Percentiles rank a stretch among this genome's conserved stretches.
phyloP scores from a whole-genome alignment of 176 grass and related monocot genomes.

The Zizania latifolia region DNA sequence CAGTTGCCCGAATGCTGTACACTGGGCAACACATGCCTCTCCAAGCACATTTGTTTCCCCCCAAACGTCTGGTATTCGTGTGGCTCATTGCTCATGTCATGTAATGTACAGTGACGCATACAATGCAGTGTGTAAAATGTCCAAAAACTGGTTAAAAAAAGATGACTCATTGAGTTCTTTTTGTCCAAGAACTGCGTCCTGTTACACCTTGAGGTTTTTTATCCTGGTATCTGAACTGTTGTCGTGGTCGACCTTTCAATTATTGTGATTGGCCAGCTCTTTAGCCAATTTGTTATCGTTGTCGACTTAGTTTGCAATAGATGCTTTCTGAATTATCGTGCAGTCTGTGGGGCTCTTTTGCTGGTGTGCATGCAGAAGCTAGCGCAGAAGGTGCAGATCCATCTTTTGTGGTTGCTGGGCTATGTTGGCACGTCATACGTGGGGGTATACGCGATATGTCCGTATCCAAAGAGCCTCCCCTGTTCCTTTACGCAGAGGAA shows the following conservation, averaged over 20 bases:
- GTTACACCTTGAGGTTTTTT: not conserved
- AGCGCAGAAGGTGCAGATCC: not conserved
- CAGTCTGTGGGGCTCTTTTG: not conserved
- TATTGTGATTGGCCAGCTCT: slow-evolving; percentile 22
- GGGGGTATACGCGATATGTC: slow-evolving; percentile 6
- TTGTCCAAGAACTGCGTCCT: not conserved
- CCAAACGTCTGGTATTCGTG: not conserved
- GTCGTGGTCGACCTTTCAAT: not conserved
- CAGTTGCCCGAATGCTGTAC: slow-evolving; percentile 17
- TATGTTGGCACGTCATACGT: slow-evolving; percentile 7
- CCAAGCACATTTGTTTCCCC: slow-evolving; percentile 19
- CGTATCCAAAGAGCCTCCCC: too few species aligned
- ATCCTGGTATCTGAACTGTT: slow-evolving; percentile 11
- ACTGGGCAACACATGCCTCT: slow-evolving; percentile 5
- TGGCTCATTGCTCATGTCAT: slow-evolving; percentile 7
- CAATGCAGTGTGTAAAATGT: slow-evolving; percentile 19
- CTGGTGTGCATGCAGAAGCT: slow-evolving; percentile 16
- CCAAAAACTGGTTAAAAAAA: not conserved
- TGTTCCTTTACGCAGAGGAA: too few species aligned
- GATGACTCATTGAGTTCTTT: not conserved
- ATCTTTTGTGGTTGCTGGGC: not conserved
- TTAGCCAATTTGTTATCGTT: not conserved
- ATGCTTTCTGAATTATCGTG: slow-evolving; percentile 42
- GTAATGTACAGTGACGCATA: slow-evolving; percentile 23
- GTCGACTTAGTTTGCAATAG: slow-evolving; percentile 12